Conservation (phyloP, 306 rosid species). For the Amphicarpaea edgeworthii region DNA sequence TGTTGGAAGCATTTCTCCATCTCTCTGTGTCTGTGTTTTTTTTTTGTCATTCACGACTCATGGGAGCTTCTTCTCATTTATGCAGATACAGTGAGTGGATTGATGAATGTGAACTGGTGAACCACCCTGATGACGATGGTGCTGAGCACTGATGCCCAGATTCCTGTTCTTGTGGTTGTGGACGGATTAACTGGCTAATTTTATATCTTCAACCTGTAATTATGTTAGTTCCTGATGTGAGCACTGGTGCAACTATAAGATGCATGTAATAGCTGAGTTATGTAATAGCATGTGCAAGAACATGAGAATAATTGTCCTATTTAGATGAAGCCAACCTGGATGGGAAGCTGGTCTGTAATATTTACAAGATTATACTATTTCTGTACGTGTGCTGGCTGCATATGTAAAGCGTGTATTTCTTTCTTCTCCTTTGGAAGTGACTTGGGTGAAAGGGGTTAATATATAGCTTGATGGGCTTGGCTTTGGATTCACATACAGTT, state of each 20-base stretch:
- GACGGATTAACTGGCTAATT: conserved; percentile 15
- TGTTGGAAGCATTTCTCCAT: not conserved
- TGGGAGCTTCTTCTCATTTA: conserved; percentile 25
- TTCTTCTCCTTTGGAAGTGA: conserved; percentile 1
- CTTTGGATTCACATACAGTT: not conserved
- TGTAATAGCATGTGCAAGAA: conserved; percentile 39
- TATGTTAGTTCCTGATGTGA: conserved; percentile 36
- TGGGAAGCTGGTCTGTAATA: conserved; percentile 6
- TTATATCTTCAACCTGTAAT: conserved; percentile 20
- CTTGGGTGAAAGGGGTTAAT: not conserved
- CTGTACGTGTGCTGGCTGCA: conserved; percentile 30
- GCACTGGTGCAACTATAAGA: conserved; percentile 32
- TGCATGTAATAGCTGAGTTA: conserved; percentile 15
- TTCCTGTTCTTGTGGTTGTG: not conserved
- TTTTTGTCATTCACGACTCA: not conserved
- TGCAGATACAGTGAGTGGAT: conserved; percentile 97
- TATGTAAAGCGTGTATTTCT: not conserved
- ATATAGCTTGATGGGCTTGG: not conserved
- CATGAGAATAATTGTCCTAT: conserved; percentile 32
- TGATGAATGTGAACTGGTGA: conserved; percentile 92
- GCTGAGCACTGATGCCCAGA: conserved; percentile 47
- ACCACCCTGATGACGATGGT: conserved; percentile 78
- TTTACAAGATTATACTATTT: not conserved
- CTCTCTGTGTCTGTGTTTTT: not conserved
- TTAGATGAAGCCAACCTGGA: conserved; percentile 31